Conservation (phyloP, 495 filamentous ascomycete genomes). For the Lepidopterella palustris region DNA sequence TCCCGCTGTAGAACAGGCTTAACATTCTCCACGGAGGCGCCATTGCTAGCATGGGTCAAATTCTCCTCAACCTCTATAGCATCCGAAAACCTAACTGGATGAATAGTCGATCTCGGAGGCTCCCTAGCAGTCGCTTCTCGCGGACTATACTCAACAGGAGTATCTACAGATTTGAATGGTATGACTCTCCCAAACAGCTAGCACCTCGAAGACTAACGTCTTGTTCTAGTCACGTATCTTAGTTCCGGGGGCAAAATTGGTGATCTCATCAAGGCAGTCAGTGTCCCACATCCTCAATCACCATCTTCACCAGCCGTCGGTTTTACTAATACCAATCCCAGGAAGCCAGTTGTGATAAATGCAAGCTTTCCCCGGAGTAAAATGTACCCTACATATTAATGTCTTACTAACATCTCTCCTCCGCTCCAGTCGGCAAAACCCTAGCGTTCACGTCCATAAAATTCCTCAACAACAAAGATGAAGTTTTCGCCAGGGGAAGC, state of each 20-base stretch:
- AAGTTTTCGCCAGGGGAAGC: slow-evolving; percentile 80
- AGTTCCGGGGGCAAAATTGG: slow-evolving; percentile 76
- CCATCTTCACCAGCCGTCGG: too few relatives aligned
- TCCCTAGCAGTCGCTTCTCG: slow-evolving; percentile 88
- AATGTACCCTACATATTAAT: background rate
- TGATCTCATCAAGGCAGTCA: slow-evolving; percentile 61
- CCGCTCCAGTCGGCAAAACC: slow-evolving; percentile 71
- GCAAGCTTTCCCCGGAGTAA: slow-evolving; percentile 43
- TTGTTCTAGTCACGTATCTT: slow-evolving; percentile 78
- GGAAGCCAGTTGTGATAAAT: slow-evolving; percentile 79
- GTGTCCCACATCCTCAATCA: slow-evolving; percentile 19
- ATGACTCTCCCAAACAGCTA: slow-evolving; percentile 21
- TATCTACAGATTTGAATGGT: slow-evolving; percentile 90
- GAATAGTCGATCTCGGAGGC: slow-evolving; percentile 77
- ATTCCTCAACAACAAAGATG: slow-evolving; percentile 69
- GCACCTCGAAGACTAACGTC: background rate
- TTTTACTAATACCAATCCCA: slow-evolving; percentile 34
- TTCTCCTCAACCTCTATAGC: background rate
- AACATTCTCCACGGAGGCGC: slow-evolving; percentile 90
- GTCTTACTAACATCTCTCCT: background rate
- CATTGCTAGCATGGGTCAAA: slow-evolving; percentile 78
- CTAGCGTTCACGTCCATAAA: slow-evolving; percentile 79
- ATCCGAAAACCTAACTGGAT: too few relatives aligned
- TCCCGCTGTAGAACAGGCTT: slow-evolving; percentile 63
- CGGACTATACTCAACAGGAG: slow-evolving; percentile 81